Percentiles rank a stretch among this genome's conserved stretches.
Conservation (phyloP, 192 early-diverging fungal genomes). For the Linnemannia schmuckeri region DNA sequence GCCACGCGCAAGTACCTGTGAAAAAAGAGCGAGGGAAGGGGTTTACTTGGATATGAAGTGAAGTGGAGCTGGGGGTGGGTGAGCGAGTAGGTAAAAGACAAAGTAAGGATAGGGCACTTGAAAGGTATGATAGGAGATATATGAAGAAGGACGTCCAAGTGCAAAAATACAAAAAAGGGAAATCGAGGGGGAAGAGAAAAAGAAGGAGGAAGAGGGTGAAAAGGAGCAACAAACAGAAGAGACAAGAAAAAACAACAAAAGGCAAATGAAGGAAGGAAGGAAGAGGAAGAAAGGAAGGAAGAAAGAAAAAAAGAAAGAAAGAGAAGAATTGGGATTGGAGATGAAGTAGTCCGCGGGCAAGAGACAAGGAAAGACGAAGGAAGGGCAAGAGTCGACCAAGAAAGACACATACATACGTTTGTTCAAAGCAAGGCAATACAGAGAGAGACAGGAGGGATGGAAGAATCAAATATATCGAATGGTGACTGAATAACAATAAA, state of each 20-base stretch:
- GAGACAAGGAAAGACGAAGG: not conserved
- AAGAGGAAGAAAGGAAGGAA: constrained; percentile 9
- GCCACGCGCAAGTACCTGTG: constrained; percentile 19
- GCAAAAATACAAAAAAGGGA: constrained; percentile 19
- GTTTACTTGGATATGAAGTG: constrained; percentile 23
- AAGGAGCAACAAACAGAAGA: constrained; percentile 6
- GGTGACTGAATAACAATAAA: not conserved
- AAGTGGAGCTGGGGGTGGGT: constrained; percentile 5
- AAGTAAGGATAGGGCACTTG: constrained; percentile 9
- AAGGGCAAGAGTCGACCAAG: not conserved
- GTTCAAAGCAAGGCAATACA: not conserved
- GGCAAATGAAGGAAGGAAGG: constrained; percentile 17
- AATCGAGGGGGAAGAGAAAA: constrained; percentile 13
- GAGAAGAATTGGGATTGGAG: not conserved
- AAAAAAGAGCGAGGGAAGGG: constrained; percentile 15
- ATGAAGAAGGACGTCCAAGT: constrained; percentile 1
- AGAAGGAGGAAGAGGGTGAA: constrained; percentile 4
- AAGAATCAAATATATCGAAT: not conserved
- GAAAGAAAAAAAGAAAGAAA: not conserved
- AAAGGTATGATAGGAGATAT: not conserved
- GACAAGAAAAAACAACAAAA: constrained; percentile 12
- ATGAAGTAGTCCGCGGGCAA: not conserved
- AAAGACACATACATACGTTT: not conserved
- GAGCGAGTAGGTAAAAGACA: not conserved
- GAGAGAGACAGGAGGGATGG: not conserved